phyloP scores from a whole-genome alignment of 192 early-diverging fungal species.

The Borealophlyctis nickersoniae region DNA sequence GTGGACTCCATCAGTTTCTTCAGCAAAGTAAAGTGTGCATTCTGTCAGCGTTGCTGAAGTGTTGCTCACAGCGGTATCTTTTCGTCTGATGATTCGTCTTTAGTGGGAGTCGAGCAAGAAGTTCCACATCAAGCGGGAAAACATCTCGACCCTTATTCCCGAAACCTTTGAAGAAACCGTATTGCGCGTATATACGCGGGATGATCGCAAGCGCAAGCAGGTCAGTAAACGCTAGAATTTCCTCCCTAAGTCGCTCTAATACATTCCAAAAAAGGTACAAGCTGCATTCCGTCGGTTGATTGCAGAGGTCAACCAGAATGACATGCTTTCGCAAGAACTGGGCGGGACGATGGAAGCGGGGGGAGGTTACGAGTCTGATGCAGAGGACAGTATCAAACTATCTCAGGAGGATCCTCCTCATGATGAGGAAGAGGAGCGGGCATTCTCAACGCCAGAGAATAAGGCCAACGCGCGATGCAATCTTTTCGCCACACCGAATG shows the following conservation, averaged over 20 bases:
- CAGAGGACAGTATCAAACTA: too few relatives aligned
- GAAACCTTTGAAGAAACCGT: conserved; percentile 64
- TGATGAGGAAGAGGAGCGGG: too few relatives aligned
- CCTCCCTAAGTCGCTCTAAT: too few relatives aligned
- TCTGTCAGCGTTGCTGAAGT: conserved; percentile 10
- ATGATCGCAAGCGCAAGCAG: conserved; percentile 41
- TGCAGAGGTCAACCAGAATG: not conserved
- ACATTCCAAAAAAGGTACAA: conserved; percentile 18
- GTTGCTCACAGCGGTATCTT: not conserved
- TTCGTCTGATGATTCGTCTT: not conserved
- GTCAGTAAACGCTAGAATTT: too few relatives aligned
- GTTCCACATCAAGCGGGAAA: conserved; percentile 64
- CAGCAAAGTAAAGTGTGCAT: conserved; percentile 69
- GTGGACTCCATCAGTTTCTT: conserved; percentile 82
- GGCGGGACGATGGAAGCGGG: not conserved
- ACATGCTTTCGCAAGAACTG: not conserved
- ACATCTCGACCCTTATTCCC: conserved; percentile 72
- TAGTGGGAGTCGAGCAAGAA: conserved; percentile 34
- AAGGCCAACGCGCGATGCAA: too few relatives aligned
- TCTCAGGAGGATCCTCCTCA: too few relatives aligned
- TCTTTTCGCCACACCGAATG: too few relatives aligned
- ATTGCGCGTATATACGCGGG: conserved; percentile 63
- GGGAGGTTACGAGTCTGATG: too few relatives aligned
- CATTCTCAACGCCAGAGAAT: too few relatives aligned
- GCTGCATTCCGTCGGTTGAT: conserved; percentile 27